phyloP scores from a whole-genome alignment of 495 filamentous ascomycete genomes.

The Hypoxylon fuscum region DNA sequence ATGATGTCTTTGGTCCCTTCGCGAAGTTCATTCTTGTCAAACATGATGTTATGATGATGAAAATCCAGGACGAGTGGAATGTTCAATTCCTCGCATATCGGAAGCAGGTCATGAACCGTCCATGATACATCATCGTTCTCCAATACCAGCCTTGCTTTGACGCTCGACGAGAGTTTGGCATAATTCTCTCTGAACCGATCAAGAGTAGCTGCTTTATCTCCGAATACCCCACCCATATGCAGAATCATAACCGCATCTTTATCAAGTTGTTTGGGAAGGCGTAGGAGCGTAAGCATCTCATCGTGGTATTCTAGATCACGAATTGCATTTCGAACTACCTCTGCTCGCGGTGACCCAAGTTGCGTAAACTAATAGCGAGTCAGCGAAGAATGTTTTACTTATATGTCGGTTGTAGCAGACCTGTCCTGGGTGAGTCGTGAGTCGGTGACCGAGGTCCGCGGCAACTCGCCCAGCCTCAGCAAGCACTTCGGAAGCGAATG shows the following conservation, averaged over 20 bases:
- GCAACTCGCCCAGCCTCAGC: constrained; percentile 80
- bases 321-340: constrained; percentile 77
- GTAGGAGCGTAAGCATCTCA: constrained; percentile 82
- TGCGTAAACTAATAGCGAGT: constrained; percentile 74
- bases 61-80: constrained; percentile 94
- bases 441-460: constrained; percentile 81
- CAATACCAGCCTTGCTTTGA: constrained; percentile 85
- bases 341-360: constrained; percentile 77
- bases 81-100: constrained; percentile 89
- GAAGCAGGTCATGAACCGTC: constrained; percentile 90
- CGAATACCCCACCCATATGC: constrained; percentile 93
- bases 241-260: constrained; percentile 94
- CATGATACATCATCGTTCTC: constrained; percentile 95
- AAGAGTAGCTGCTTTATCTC: constrained; percentile 84
- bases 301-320: constrained; percentile 91
- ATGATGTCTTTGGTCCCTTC: constrained; percentile 91
- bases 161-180: constrained; percentile 63
- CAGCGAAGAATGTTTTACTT: background rate
- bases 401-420: constrained; percentile 39
- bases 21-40: constrained; percentile 73
- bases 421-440: constrained; percentile 92
- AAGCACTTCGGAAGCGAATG: constrained; percentile 83
- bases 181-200: constrained; percentile 87
- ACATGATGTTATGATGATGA: constrained; percentile 95
- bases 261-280: constrained; percentile 79